These are phyloP conservation scores for Reutealis trisperma DNA, from an alignment of 345 rosid species.

Conservation along the genomic window DNA sequence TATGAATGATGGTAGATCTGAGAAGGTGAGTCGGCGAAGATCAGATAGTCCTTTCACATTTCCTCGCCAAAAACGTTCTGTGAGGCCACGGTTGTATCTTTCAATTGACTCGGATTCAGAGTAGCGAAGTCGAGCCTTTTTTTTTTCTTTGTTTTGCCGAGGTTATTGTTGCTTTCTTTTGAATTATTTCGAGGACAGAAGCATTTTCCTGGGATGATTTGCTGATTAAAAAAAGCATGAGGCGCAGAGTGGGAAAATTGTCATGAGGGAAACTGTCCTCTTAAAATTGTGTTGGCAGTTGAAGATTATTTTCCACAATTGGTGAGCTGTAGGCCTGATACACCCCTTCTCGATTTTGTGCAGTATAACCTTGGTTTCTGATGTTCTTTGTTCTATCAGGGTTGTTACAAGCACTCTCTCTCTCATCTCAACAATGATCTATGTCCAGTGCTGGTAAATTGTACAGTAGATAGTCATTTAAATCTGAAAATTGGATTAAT, in stretches of 20 bases:
- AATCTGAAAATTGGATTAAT: slow-evolving; percentile 22
- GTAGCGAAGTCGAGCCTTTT: slow-evolving; percentile 37
- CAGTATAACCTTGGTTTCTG: slow-evolving; percentile 13
- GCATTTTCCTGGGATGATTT: slow-evolving; percentile 34
- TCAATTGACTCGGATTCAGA: slow-evolving; percentile 84
- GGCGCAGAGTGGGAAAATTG: neutral
- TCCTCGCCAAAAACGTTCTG: slow-evolving; percentile 90
- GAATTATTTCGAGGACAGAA: slow-evolving; percentile 11
- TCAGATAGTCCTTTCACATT: slow-evolving; percentile 69
- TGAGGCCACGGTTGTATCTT: slow-evolving; percentile 67
- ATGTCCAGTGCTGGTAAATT: slow-evolving; percentile 29
- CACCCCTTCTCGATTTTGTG: neutral
- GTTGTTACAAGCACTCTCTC: slow-evolving; percentile 16
- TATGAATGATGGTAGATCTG: slow-evolving; percentile 67
- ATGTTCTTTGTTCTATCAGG: slow-evolving; percentile 24
- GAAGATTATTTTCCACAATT: slow-evolving; percentile 18
- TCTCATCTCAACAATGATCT: slow-evolving; percentile 14
- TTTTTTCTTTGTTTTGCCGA: slow-evolving; percentile 11
- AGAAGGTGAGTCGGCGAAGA: slow-evolving; percentile 67
- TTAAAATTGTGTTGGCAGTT: slow-evolving; percentile 13
- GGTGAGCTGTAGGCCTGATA: slow-evolving; percentile 19
- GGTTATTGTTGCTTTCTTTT: slow-evolving; percentile 9
- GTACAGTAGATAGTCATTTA: slow-evolving; percentile 37
- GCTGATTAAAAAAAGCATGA: slow-evolving; percentile 24
- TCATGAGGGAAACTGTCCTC: neutral